These are phyloP conservation scores for Primulina tabacum DNA, from an alignment of 257 asterid species.

Conservation along the genomic window DNA sequence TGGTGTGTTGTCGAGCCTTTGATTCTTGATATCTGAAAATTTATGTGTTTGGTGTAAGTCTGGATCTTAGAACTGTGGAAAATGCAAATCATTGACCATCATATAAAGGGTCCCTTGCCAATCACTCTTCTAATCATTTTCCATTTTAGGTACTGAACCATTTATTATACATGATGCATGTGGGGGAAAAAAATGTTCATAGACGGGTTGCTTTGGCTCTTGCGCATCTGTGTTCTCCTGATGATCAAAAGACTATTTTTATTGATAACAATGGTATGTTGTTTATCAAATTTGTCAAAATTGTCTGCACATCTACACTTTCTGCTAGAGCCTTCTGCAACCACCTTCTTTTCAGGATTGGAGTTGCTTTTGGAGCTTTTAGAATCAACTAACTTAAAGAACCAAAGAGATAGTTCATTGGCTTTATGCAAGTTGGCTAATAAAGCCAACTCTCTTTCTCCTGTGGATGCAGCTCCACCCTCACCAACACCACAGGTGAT, in stretches of 20 bases:
- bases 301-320: constrained; percentile 10
- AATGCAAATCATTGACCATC: background rate
- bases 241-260: constrained; percentile 76
- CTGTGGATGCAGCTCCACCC: constrained; percentile 95
- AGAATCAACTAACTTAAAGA: constrained; percentile 54
- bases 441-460: constrained; percentile 78
- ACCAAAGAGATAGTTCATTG: constrained; percentile 73
- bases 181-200: constrained; percentile 68
- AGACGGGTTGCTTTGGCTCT: constrained; percentile 89
- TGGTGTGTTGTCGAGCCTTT: background rate
- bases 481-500: constrained; percentile 91
- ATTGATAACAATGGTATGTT: constrained; percentile 69
- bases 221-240: constrained; percentile 90
- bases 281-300: constrained; percentile 13
- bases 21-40: background rate
- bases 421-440: constrained; percentile 80
- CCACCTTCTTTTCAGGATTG: constrained; percentile 52
- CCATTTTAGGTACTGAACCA: constrained; percentile 70
- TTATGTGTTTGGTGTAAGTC: background rate
- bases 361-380: constrained; percentile 81
- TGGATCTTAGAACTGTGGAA: constrained; percentile 1
- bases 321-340: constrained; percentile 19
- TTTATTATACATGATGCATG: constrained; percentile 83
- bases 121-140: constrained; percentile 8
- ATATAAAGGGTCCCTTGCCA: background rate